Percentiles rank a stretch among this genome's conserved stretches.
These are phyloP conservation scores for Haplosporangium sp. DNA, from an alignment of 371 early-diverging fungal genomes.

Conservation along the genomic window DNA sequence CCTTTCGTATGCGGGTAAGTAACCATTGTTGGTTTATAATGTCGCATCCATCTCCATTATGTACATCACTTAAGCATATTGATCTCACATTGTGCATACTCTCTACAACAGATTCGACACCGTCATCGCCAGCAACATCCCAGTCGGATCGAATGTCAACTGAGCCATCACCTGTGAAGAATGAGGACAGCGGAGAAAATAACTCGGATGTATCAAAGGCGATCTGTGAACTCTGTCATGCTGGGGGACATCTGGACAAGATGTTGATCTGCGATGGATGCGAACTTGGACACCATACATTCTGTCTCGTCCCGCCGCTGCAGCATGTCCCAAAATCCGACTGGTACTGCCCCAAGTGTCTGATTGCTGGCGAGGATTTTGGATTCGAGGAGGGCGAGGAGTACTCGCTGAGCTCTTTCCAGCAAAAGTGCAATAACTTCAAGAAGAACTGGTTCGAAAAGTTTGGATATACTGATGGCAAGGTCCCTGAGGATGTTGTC, in stretches of 20 bases:
- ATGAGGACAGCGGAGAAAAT: conserved; percentile 20
- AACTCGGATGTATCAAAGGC: conserved; percentile 48
- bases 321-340: conserved; percentile 73
- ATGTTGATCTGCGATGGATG: conserved; percentile 92
- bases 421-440: conserved; percentile 82
- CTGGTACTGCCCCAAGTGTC: conserved; percentile 91
- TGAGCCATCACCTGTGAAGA: conserved; percentile 25
- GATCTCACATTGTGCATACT: not conserved
- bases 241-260: conserved; percentile 66
- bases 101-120: conserved; percentile 27
- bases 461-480: conserved; percentile 26
- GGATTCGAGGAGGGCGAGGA: conserved; percentile 92
- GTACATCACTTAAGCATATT: too few species aligned
- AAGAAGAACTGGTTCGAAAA: conserved; percentile 80
- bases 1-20: conserved; percentile 35
- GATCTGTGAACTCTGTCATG: conserved; percentile 71
- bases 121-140: conserved; percentile 39
- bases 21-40: too few species aligned
- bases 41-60: too few species aligned
- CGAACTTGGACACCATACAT: conserved; percentile 83
- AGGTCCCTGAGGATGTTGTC: conserved; percentile 81
- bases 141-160: conserved; percentile 36
- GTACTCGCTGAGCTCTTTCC: conserved; percentile 84
- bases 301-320: conserved; percentile 83
- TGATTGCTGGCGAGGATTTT: conserved; percentile 86